phyloP scores from a whole-genome alignment of 169 alveolate species.

The Perkinsus olseni region DNA sequence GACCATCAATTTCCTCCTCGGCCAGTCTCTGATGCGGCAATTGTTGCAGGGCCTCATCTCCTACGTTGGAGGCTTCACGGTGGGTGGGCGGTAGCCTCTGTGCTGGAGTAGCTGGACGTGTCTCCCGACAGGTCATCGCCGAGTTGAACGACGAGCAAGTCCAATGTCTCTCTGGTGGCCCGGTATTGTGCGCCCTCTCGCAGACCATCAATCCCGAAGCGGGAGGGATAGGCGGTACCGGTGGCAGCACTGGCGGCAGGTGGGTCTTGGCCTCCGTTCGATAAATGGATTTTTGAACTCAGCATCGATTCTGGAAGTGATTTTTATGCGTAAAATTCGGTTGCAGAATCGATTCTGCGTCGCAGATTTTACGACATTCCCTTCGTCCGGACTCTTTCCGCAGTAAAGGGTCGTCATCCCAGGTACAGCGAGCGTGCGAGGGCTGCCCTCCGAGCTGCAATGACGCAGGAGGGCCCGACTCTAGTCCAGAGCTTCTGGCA shows the following conservation, averaged over 20 bases:
- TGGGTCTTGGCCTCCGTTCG: background rate
- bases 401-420: no score
- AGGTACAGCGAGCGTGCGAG: background rate
- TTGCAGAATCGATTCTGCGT: no score
- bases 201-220: background rate
- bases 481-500: background rate
- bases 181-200: background rate
- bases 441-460: background rate
- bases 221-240: background rate
- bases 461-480: background rate
- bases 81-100: background rate
- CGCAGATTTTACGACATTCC: no score
- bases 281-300: no score
- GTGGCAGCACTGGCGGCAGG: background rate
- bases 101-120: background rate
- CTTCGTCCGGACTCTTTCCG: no score
- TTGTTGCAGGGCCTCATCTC: background rate
- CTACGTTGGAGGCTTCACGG: background rate
- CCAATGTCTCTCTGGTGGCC: background rate
- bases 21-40: background rate
- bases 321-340: no score
- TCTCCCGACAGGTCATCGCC: background rate
- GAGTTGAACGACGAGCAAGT: background rate
- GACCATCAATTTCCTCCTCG: background rate
- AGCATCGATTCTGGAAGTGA: no score